phyloP scores from a whole-genome alignment of 2,329 filamentous ascomycete species.

The Nemania bipapillata region DNA sequence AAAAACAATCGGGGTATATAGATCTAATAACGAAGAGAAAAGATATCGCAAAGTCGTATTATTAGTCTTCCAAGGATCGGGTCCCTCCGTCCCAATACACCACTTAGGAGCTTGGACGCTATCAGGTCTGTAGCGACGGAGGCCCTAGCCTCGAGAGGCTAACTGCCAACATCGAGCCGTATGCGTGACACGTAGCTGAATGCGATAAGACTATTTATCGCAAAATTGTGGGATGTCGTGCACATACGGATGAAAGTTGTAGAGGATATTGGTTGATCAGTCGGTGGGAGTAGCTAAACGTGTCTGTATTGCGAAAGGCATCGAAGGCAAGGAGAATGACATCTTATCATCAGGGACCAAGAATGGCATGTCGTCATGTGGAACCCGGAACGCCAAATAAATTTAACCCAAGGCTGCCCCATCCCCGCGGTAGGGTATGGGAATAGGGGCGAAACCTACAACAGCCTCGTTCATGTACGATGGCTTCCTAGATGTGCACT shows the following conservation, averaged over 20 bases:
- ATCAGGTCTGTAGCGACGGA: constrained; percentile 29
- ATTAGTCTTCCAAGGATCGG: constrained; percentile 21
- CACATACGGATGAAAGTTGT: constrained; percentile 48
- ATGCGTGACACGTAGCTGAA: constrained; percentile 48
- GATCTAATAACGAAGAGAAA: constrained; percentile 54
- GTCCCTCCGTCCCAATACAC: constrained; percentile 41
- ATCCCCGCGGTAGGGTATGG: constrained; percentile 39
- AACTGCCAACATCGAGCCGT: constrained; percentile 46
- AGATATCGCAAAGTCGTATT: constrained; percentile 44
- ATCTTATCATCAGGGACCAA: constrained; percentile 27
- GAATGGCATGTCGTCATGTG: constrained; percentile 25
- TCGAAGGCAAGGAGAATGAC: constrained; percentile 11
- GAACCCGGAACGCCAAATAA: constrained; percentile 54
- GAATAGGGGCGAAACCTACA: constrained; percentile 32
- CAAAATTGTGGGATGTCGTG: constrained; percentile 49
- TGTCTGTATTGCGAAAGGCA: background rate
- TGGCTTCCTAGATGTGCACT: constrained; percentile 47
- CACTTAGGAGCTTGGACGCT: background rate
- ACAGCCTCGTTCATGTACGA: constrained; percentile 43
- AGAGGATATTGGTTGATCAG: constrained; percentile 4
- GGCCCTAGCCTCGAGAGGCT: constrained; percentile 41
- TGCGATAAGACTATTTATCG: constrained; percentile 53
- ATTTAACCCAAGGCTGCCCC: constrained; percentile 49
- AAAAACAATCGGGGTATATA: constrained; percentile 56
- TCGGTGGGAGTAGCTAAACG: background rate